Evolutionary conservation across 345 rosid genomes (phyloP).

Genomic region (Litchi chinensis): DNA sequence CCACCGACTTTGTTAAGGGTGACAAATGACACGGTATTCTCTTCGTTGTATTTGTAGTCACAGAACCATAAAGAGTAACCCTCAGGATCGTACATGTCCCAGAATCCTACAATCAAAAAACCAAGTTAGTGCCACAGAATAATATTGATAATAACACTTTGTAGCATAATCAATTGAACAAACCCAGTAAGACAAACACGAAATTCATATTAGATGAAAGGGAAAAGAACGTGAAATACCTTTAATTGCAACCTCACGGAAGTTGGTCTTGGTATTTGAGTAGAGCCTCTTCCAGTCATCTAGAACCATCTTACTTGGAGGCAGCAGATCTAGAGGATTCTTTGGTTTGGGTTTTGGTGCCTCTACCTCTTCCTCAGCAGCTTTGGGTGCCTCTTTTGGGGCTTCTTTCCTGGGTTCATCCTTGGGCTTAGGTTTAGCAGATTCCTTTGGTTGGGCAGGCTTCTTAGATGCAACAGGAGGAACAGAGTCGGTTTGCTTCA

Average conservation of each 20-base stretch:
- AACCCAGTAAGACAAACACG: background rate
- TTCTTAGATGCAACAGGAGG: conserved; percentile 63
- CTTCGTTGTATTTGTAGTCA: conserved; percentile 95
- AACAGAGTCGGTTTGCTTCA: conserved; percentile 74
- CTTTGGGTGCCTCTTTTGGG: conserved; percentile 30
- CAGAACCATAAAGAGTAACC: conserved; percentile 99
- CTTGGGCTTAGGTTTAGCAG: conserved; percentile 70
- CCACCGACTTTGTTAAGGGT: conserved; percentile 95
- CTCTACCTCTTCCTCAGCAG: conserved; percentile 55
- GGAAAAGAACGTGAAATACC: conserved; percentile 38
- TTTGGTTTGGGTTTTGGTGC: conserved; percentile 84
- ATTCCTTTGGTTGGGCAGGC: conserved; percentile 59
- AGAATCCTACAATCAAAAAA: conserved; percentile 64
- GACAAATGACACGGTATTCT: conserved; percentile 86
- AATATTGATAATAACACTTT: background rate
- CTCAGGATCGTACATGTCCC: conserved; percentile 99
- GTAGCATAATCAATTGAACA: too few species aligned
- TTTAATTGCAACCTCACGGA: conserved; percentile 95
- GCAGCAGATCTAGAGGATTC: conserved; percentile 91
- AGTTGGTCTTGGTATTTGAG: conserved; percentile 92
- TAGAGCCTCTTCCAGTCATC: conserved; percentile 99
- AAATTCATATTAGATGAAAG: background rate
- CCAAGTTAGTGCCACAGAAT: background rate
- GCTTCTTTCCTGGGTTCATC: conserved; percentile 67
- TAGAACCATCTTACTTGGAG: conserved; percentile 89